Percentiles rank a stretch among this genome's conserved stretches.
Conservation (phyloP, 805 yeast genomes). For the Candida pseudoglaebosa region DNA sequence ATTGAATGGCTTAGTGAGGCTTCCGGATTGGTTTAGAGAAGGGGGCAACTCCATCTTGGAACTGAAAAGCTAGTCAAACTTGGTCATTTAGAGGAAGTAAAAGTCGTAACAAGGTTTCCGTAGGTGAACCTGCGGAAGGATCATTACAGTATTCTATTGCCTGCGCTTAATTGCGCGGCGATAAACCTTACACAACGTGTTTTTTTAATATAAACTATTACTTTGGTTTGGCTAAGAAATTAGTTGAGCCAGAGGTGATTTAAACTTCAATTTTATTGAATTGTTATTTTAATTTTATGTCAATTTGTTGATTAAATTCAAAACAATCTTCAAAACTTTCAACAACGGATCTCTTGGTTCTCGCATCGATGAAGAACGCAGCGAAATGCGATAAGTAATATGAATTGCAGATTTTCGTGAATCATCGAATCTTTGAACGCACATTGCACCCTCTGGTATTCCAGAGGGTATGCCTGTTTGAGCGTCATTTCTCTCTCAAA, state of each 20-base stretch:
- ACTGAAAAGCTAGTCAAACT: conserved; percentile 38
- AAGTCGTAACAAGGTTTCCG: conserved; percentile 44
- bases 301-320: conserved; percentile 8
- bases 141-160: conserved; percentile 27
- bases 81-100: conserved; percentile 44
- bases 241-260: conserved; percentile 9
- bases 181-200: conserved; percentile 9
- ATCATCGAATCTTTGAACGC: conserved; percentile 45
- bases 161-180: conserved; percentile 29
- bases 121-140: conserved; percentile 41
- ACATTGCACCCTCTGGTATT: conserved; percentile 41
- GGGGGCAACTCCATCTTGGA: conserved; percentile 32
- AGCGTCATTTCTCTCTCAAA: conserved; percentile 30
- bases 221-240: conserved; percentile 8
- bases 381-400: conserved; percentile 43
- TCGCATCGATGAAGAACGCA: conserved; percentile 43
- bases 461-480: conserved; percentile 6
- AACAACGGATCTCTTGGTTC: conserved; percentile 13
- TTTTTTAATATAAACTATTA: conserved; percentile 7
- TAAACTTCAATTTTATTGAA: conserved; percentile 7
- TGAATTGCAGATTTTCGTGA: conserved; percentile 20
- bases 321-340: conserved; percentile 19
- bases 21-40: conserved; percentile 32
- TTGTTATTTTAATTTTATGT: conserved; percentile 6
- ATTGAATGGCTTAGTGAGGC: conserved; percentile 44